These are phyloP conservation scores for Xylogone sp. DNA, from an alignment of 2,329 filamentous ascomycete species.

Conservation along the genomic window DNA sequence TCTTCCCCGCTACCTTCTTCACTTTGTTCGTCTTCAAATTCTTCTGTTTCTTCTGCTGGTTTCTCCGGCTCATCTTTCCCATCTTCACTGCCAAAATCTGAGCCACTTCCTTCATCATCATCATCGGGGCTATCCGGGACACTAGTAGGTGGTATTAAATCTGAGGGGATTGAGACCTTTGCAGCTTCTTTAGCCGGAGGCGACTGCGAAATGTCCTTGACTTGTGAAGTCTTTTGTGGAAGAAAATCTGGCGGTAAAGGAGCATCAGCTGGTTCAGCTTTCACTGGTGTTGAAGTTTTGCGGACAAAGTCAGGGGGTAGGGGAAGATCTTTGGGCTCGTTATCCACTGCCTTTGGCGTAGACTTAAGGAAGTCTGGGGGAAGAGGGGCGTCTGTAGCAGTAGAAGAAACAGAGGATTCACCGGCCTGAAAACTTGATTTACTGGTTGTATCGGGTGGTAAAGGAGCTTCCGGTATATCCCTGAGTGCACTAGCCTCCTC, in stretches of 20 bases:
- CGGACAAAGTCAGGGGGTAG: conserved; percentile 20
- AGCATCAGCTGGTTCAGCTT: not conserved
- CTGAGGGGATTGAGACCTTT: conserved; percentile 13
- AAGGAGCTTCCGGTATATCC: conserved; percentile 31
- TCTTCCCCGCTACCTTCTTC: conserved; percentile 59
- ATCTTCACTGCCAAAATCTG: conserved; percentile 24
- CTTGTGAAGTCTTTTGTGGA: conserved; percentile 12
- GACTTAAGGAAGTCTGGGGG: conserved; percentile 34
- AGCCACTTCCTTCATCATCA: conserved; percentile 25
- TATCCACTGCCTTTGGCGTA: conserved; percentile 27
- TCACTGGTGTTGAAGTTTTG: not conserved
- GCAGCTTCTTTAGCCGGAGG: conserved; percentile 2
- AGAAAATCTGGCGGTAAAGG: conserved; percentile 14
- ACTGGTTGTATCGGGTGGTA: conserved; percentile 40
- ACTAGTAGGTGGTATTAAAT: conserved; percentile 21
- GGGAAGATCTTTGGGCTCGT: conserved; percentile 14
- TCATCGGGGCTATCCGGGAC: conserved; percentile 28
- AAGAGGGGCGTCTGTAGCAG: conserved; percentile 34
- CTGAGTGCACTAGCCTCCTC: conserved; percentile 16
- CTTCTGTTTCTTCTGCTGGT: conserved; percentile 33
- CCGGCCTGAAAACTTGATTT: conserved; percentile 28
- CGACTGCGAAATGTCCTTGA: conserved; percentile 2
- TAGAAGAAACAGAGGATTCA: conserved; percentile 39
- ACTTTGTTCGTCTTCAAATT: conserved; percentile 40
- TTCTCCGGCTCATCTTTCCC: conserved; percentile 36